Evolutionary conservation across 2,329 filamentous ascomycete genomes (phyloP).

Genomic region (Hortaea sp.): DNA sequence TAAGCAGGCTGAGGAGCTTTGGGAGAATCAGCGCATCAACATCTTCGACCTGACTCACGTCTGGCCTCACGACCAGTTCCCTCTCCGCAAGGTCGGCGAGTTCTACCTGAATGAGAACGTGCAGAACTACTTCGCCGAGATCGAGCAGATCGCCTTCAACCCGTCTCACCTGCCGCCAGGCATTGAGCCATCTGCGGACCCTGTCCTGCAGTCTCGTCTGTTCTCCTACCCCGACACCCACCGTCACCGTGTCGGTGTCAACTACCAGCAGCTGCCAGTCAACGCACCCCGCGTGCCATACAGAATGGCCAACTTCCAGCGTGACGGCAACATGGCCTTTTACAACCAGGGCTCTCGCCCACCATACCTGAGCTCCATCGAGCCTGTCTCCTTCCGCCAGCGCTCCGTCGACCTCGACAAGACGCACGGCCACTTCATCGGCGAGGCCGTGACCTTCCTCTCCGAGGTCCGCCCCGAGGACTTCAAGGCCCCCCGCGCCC

Average conservation of each 20-base stretch:
- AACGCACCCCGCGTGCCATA: slow-evolving; percentile 47
- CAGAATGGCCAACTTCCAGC: slow-evolving; percentile 54
- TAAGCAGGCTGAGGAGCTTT: slow-evolving; percentile 41
- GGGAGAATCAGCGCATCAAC: slow-evolving; percentile 46
- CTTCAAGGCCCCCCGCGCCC: slow-evolving; percentile 45
- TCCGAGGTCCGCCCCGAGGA: slow-evolving; percentile 44
- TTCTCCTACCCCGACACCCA: slow-evolving; percentile 63
- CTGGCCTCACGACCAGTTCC: slow-evolving; percentile 44
- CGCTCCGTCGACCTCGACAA: slow-evolving; percentile 39
- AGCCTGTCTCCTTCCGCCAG: slow-evolving; percentile 40
- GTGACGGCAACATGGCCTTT: slow-evolving; percentile 61
- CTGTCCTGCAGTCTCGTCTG: slow-evolving; percentile 57
- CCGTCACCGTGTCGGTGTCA: slow-evolving; percentile 46
- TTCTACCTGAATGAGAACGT: slow-evolving; percentile 45
- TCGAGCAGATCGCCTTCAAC: slow-evolving; percentile 61
- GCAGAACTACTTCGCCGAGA: slow-evolving; percentile 55
- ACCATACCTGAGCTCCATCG: slow-evolving; percentile 45
- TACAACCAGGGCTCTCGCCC: slow-evolving; percentile 53
- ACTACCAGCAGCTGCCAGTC: slow-evolving; percentile 51
- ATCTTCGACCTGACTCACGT: slow-evolving; percentile 46
- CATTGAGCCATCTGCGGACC: slow-evolving; percentile 59
- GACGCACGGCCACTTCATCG: slow-evolving; percentile 41
- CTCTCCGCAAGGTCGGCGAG: slow-evolving; percentile 43
- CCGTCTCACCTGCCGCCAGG: slow-evolving; percentile 58
- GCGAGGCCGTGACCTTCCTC: slow-evolving; percentile 40